These are phyloP conservation scores for Crucihimalaya himalaica DNA, from an alignment of 345 rosid genomes.

Conservation along the genomic window DNA sequence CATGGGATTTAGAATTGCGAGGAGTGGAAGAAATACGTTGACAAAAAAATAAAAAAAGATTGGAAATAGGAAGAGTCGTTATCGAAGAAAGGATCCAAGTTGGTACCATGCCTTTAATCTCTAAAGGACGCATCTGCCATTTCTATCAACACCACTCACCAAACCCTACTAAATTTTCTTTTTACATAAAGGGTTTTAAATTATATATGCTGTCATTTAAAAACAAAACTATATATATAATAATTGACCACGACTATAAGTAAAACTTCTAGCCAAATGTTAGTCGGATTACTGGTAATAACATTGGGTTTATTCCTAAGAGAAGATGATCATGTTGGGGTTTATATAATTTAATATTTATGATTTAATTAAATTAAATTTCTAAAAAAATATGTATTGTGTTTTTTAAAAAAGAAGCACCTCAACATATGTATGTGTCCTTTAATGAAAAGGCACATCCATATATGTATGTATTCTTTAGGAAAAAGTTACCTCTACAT, in stretches of 20 bases:
- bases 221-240: too few species aligned
- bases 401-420: too few species aligned
- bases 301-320: not conserved
- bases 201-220: not conserved
- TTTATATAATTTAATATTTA: too few species aligned
- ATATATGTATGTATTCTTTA: too few species aligned
- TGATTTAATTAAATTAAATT: too few species aligned
- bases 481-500: too few species aligned
- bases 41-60: not conserved
- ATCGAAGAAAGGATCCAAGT: constrained; percentile 32
- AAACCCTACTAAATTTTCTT: not conserved
- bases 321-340: too few species aligned
- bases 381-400: too few species aligned
- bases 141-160: constrained; percentile 17
- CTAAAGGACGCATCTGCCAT: constrained; percentile 25
- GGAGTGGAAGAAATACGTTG: constrained; percentile 2
- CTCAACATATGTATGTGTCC: too few species aligned
- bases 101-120: constrained; percentile 23
- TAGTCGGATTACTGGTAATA: not conserved
- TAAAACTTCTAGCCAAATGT: not conserved
- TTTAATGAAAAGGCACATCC: too few species aligned
- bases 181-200: not conserved
- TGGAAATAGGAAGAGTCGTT: constrained; percentile 31
- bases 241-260: not conserved
- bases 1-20: not conserved